Conservation (phyloP, 2,329 filamentous ascomycete genomes). For the Paraconiothyrium brasiliense region DNA sequence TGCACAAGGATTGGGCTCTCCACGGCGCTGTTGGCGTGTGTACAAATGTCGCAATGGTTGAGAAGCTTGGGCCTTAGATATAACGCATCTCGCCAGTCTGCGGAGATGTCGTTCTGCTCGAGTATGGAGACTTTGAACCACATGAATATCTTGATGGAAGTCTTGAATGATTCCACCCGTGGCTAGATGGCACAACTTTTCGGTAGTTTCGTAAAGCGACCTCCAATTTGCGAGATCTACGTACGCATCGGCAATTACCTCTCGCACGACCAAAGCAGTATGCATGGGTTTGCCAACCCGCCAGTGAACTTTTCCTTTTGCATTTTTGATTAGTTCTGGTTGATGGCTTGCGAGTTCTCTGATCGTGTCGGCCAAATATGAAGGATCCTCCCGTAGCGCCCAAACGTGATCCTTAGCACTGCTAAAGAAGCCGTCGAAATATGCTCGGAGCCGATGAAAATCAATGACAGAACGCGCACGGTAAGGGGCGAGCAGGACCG, state of each 20-base stretch:
- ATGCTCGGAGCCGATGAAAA: background rate
- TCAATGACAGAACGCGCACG: background rate
- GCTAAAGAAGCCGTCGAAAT: background rate
- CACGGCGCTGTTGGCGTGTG: no score
- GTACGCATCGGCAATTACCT: background rate
- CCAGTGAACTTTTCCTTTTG: background rate
- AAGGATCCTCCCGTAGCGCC: background rate
- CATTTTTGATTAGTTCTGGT: background rate
- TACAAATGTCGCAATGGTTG: no score
- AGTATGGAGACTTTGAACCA: no score
- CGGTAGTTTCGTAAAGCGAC: no score
- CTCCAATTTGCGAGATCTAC: background rate
- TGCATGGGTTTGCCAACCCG: background rate
- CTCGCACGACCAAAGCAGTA: background rate
- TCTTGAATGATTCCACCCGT: no score
- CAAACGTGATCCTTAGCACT: background rate
- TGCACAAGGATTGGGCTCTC: no score
- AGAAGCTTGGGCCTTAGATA: no score
- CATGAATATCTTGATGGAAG: no score
- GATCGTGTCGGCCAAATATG: background rate
- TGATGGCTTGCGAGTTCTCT: background rate
- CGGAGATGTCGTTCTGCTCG: no score
- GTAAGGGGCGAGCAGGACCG: background rate
- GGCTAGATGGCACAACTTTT: no score
- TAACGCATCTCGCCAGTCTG: no score